Percentiles rank a stretch among this genome's conserved stretches.
Evolutionary conservation across 1,139 yeast genomes (phyloP).

Genomic region (Blastobotrys serpentis): DNA sequence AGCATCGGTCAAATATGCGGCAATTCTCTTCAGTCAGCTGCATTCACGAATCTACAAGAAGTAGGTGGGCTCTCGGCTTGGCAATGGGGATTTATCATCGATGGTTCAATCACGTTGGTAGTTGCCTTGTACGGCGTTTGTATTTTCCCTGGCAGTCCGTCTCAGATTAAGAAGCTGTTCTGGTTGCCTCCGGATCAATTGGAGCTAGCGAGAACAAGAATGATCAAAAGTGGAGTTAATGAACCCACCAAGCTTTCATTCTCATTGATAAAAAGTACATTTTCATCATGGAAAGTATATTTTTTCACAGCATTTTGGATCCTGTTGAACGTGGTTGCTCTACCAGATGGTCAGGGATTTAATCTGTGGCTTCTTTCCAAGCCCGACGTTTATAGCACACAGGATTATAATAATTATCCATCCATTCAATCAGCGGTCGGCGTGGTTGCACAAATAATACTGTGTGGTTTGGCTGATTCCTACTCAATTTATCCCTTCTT

Average conservation of each 20-base stretch:
- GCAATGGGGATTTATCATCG: slow-evolving; percentile 56
- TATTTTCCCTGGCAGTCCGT: slow-evolving; percentile 67
- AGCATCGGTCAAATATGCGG: slow-evolving; percentile 42
- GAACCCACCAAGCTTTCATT: slow-evolving; percentile 33
- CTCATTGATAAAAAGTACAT: slow-evolving; percentile 33
- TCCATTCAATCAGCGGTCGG: slow-evolving; percentile 49
- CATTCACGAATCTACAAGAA: slow-evolving; percentile 43
- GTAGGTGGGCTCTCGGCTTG: slow-evolving; percentile 42
- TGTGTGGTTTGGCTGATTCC: slow-evolving; percentile 42
- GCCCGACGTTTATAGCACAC: slow-evolving; percentile 28
- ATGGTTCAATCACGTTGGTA: slow-evolving; percentile 52
- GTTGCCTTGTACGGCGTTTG: slow-evolving; percentile 64
- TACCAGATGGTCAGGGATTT: slow-evolving; percentile 40
- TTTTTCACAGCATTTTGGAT: slow-evolving; percentile 44
- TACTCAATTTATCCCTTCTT: slow-evolving; percentile 39
- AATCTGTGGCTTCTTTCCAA: slow-evolving; percentile 34
- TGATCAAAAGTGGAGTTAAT: slow-evolving; percentile 37
- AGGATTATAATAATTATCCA: slow-evolving; percentile 45
- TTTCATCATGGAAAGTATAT: slow-evolving; percentile 40
- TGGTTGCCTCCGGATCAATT: slow-evolving; percentile 35
- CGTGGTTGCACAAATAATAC: slow-evolving; percentile 42
- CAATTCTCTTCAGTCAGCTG: slow-evolving; percentile 45
- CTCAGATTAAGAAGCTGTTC: slow-evolving; percentile 36
- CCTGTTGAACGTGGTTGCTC: slow-evolving; percentile 40
- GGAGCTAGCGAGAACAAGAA: slow-evolving; percentile 30